Percentiles rank a stretch among this genome's conserved stretches.
These are phyloP conservation scores for Dichotomopilus funicola DNA, from an alignment of 2,329 filamentous ascomycete genomes.

Conservation along the genomic window DNA sequence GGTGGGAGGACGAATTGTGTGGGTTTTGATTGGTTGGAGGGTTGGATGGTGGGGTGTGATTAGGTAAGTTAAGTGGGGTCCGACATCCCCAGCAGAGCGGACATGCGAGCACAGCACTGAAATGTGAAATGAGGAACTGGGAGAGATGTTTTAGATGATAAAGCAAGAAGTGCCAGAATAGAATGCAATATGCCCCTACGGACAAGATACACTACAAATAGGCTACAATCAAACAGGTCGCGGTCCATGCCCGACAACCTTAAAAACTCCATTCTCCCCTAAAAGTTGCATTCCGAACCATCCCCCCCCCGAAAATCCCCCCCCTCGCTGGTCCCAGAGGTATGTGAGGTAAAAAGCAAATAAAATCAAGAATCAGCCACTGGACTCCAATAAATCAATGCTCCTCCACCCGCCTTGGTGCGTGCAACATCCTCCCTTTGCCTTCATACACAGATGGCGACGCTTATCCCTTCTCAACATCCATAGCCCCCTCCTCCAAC, in stretches of 20 bases:
- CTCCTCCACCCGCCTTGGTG: not conserved
- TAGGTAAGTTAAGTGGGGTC: too few relatives aligned
- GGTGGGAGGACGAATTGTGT: not conserved
- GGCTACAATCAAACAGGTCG: not conserved
- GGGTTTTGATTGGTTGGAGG: not conserved
- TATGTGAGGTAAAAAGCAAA: not conserved
- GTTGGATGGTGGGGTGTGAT: too few relatives aligned
- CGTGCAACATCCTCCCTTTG: not conserved
- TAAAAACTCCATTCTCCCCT: not conserved
- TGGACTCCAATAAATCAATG: not conserved
- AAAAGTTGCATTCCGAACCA: not conserved
- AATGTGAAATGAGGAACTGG: too few relatives aligned
- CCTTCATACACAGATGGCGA: not conserved
- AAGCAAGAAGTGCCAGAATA: not conserved
- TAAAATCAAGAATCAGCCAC: not conserved
- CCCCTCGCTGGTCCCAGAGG: not conserved
- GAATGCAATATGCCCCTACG: not conserved
- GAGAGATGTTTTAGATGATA: too few relatives aligned
- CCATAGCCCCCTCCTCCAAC: conserved; percentile 3
- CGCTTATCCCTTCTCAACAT: conserved; percentile 15
- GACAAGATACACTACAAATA: not conserved
- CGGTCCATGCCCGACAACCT: not conserved
- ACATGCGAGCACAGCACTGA: too few relatives aligned
- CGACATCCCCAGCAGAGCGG: too few relatives aligned
- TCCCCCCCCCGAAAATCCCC: not conserved